These are phyloP conservation scores for Xylaria longipes DNA, from an alignment of 495 filamentous ascomycete species.

Conservation along the genomic window DNA sequence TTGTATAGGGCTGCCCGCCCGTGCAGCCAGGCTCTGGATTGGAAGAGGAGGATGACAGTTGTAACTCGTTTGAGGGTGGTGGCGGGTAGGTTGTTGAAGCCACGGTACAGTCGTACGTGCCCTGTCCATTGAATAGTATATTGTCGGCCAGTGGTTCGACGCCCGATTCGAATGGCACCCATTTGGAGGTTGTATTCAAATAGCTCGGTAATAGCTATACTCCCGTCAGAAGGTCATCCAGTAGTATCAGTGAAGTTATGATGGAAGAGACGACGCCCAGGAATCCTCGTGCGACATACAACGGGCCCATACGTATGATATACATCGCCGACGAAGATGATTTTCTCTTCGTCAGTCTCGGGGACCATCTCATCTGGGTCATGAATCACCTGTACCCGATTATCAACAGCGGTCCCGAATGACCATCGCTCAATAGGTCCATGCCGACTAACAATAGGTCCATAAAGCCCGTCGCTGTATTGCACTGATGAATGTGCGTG, in stretches of 20 bases:
- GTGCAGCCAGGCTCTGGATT: conserved; percentile 28
- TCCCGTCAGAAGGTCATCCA: neutral
- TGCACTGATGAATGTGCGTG: conserved; percentile 37
- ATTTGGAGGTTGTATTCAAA: conserved; percentile 38
- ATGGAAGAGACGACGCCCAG: neutral
- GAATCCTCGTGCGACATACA: conserved; percentile 24
- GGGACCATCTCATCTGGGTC: conserved; percentile 40
- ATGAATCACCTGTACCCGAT: conserved; percentile 30
- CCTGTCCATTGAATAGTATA: conserved; percentile 46
- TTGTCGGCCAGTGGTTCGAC: conserved; percentile 42
- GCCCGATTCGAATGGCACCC: conserved; percentile 39
- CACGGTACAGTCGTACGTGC: conserved; percentile 44
- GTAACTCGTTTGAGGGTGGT: neutral
- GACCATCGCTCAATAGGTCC: neutral
- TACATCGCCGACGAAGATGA: conserved; percentile 38
- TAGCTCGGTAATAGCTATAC: conserved; percentile 37
- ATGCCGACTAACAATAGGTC: conserved; percentile 33
- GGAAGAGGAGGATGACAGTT: neutral
- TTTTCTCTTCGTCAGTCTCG: conserved; percentile 35
- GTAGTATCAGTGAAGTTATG: neutral
- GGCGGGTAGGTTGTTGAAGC: conserved; percentile 34
- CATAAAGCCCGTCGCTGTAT: conserved; percentile 38
- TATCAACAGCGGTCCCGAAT: neutral
- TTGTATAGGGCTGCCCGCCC: conserved; percentile 33
- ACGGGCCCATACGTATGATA: conserved; percentile 39